phyloP scores from a whole-genome alignment of 768 basidiomycete genomes.

The Daedalea quercina region DNA sequence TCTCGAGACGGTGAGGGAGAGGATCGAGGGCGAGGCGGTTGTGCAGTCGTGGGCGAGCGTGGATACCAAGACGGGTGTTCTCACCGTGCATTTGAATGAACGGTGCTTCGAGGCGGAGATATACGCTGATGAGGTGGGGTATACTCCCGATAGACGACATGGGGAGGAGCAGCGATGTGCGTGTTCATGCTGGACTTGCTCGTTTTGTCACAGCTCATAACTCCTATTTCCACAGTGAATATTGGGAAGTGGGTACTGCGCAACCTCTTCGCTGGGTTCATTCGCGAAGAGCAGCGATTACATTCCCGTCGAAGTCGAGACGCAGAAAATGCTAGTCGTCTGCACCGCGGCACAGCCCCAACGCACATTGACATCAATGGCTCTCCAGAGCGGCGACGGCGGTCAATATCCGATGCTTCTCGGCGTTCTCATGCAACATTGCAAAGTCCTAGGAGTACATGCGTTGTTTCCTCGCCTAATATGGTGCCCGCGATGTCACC shows the following conservation, averaged over 20 bases:
- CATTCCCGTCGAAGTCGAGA: constrained; percentile 19
- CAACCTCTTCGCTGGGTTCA: constrained; percentile 77
- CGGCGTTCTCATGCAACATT: constrained; percentile 1
- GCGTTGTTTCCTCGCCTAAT: constrained; percentile 55
- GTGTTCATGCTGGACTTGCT: constrained; percentile 30
- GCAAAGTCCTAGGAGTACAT: constrained; percentile 23
- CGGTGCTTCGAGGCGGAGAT: constrained; percentile 92
- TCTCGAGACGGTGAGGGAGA: constrained; percentile 79
- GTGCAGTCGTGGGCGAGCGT: constrained; percentile 80
- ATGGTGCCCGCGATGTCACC: constrained; percentile 65
- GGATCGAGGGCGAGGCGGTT: constrained; percentile 93
- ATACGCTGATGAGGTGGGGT: constrained; percentile 88
- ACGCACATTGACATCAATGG: constrained; percentile 22
- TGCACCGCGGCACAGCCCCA: constrained; percentile 20
- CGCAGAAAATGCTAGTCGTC: constrained; percentile 7
- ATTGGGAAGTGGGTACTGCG: constrained; percentile 87
- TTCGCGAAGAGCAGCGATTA: constrained; percentile 55
- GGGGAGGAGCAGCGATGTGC: constrained; percentile 77
- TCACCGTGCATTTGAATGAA: constrained; percentile 85
- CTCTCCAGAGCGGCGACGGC: constrained; percentile 16
- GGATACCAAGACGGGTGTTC: constrained; percentile 84
- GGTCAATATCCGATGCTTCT: constrained; percentile 24
- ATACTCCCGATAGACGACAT: constrained; percentile 48
- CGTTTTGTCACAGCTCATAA: background rate
- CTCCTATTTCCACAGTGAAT: constrained; percentile 53